Base-by-base conservation (phyloP, 371 early-diverging fungal species). In the Actinomortierella wolfii region DNA sequence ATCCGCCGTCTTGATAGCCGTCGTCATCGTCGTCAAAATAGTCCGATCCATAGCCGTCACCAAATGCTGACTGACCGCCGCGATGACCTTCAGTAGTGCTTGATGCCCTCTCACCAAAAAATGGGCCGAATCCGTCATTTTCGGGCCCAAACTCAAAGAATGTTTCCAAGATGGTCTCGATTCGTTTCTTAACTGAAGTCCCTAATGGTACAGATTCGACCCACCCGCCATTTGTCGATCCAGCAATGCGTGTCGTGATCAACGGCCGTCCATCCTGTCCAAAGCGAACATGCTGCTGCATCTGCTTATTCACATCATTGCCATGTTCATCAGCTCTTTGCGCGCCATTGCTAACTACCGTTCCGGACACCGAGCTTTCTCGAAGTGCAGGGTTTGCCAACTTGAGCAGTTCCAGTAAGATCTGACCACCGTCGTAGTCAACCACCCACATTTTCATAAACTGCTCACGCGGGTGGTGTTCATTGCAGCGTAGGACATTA, bases 91-190 rank as follows among this genome's bases (percentile, higher is more conserved):
- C 34, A 4, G 34, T 6, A 11, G 7, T 11, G 34, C 11, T 34
- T 34, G 7, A 4, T 34, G 34, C 11, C 20, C 65, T 47, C 56
- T 70, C 71, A 7, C 51, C 43, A 41, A 70, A 70, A 50, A 70
- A 70, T 1, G 71, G 71, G 3, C 71, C 71, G 40, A 70, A 70
- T 23, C 71, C 71, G 7, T 64, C 71, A 34, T 70, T 70, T 48
- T 70, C 71, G 0, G 61, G 61, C 34, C 71, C 71, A 64, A 70
- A 70, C 53, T 70, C 71, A 46, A 70, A 70, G 58, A 70, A 70
- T 51, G 64, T 70, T 0, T 70, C 71, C 44, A 70, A 44, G 20
- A 70, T 70, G 21, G 71, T 70, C 58, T 70, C 71, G 11, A 70
- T 65, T 6, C 71, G 43, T 44, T 70, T 70, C 62, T 65, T 70